phyloP scores from a whole-genome alignment of 106 monocot species.

The Alisma plantagoaquatica region DNA sequence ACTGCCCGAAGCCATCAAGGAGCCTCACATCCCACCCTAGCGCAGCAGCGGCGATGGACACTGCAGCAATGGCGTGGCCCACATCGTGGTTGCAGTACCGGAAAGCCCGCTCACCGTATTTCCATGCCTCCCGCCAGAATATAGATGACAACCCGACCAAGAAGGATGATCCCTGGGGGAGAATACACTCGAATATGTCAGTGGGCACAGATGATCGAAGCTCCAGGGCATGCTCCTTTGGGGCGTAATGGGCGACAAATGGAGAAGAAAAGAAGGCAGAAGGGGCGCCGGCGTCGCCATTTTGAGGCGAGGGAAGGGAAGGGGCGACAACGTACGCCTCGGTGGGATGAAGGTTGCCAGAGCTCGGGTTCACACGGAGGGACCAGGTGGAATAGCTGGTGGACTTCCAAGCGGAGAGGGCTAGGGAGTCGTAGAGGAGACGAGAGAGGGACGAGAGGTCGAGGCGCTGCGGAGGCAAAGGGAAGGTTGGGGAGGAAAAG shows the following conservation, averaged over 20 bases:
- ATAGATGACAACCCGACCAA: constrained; percentile 62
- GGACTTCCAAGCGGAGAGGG: constrained; percentile 98
- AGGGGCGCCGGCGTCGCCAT: neutral
- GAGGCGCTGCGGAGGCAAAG: constrained; percentile 24
- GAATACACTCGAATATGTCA: constrained; percentile 5
- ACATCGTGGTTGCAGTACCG: constrained; percentile 97
- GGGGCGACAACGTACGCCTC: constrained; percentile 71
- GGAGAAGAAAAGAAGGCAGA: constrained; percentile 15
- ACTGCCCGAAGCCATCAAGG: constrained; percentile 58
- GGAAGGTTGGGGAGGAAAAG: constrained; percentile 21
- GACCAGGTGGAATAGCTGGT: constrained; percentile 83
- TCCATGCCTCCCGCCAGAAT: constrained; percentile 98
- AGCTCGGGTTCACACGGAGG: constrained; percentile 94
- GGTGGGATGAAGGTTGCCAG: constrained; percentile 98
- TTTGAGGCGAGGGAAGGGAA: constrained; percentile 10
- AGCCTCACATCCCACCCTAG: constrained; percentile 81
- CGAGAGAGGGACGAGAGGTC: constrained; percentile 39
- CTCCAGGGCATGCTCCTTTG: constrained; percentile 82
- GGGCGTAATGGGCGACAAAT: constrained; percentile 78
- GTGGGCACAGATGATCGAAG: constrained; percentile 24
- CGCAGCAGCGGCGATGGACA: constrained; percentile 51
- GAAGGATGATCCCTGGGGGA: constrained; percentile 7
- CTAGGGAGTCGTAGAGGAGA: constrained; percentile 82
- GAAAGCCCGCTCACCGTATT: constrained; percentile 91
- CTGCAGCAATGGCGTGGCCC: constrained; percentile 82